Percentiles rank a stretch among this genome's conserved stretches.
phyloP scores from a whole-genome alignment of 1,284 basidiomycete species.

The Ustilago hordei region DNA sequence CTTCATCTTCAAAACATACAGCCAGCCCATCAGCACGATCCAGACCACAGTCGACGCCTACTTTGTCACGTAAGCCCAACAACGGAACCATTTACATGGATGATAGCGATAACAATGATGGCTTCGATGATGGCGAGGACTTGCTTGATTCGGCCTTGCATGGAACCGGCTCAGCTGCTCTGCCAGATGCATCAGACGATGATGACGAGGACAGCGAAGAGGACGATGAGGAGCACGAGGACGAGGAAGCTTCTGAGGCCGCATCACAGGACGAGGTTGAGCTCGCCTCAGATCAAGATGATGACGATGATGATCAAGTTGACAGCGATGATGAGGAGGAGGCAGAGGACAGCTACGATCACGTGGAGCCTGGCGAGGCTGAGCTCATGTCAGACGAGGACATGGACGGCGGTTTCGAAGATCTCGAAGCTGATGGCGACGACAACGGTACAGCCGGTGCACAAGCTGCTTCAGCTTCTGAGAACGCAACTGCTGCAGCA shows the following conservation, averaged over 20 bases:
- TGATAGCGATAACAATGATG: constrained; percentile 59
- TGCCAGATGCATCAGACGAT: constrained; percentile 29
- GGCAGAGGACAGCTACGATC: constrained; percentile 57
- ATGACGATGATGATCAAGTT: constrained; percentile 8
- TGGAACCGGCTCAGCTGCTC: constrained; percentile 45
- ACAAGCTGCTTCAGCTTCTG: constrained; percentile 7
- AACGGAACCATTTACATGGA: constrained; percentile 18
- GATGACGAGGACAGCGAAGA: constrained; percentile 59
- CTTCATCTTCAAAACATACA: constrained; percentile 29
- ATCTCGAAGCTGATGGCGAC: constrained; percentile 54
- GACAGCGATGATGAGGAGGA: constrained; percentile 25
- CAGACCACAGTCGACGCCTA: constrained; percentile 14
- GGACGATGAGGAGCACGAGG: constrained; percentile 41
- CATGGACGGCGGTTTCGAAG: constrained; percentile 67
- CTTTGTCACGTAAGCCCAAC: constrained; percentile 16
- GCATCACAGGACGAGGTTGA: constrained; percentile 35
- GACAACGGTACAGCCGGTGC: constrained; percentile 28
- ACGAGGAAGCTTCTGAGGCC: constrained; percentile 49
- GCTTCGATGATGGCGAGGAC: constrained; percentile 63
- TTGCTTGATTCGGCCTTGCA: constrained; percentile 46
- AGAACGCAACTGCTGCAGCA: constrained; percentile 5
- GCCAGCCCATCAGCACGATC: constrained; percentile 21
- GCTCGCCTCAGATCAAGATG: constrained; percentile 40
- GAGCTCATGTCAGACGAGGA: constrained; percentile 64
- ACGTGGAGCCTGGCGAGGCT: constrained; percentile 24